A percentile compares a stretch with the other conserved stretches of the same genome.
These are phyloP conservation scores for Plantago elongata DNA, from an alignment of 257 asterid species.

Conservation along the genomic window DNA sequence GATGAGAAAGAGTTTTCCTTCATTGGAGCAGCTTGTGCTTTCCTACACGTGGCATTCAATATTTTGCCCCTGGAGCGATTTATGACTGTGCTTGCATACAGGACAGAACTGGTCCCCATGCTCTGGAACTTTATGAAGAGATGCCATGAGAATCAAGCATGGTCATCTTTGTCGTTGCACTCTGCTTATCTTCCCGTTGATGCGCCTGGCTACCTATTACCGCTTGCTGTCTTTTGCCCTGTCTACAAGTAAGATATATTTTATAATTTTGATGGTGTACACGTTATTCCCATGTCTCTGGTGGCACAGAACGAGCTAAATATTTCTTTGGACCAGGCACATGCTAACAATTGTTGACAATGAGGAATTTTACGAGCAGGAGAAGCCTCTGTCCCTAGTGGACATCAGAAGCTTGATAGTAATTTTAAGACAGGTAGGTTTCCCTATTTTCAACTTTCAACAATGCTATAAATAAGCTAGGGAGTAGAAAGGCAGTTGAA, in stretches of 20 bases:
- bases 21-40: constrained; percentile 84
- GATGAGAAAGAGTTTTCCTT: constrained; percentile 60
- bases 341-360: constrained; percentile 92
- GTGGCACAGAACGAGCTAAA: background rate
- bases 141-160: constrained; percentile 67
- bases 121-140: constrained; percentile 87
- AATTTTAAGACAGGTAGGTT: constrained; percentile 80
- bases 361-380: constrained; percentile 95
- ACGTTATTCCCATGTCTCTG: background rate
- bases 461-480: constrained; percentile 12
- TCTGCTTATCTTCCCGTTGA: constrained; percentile 64
- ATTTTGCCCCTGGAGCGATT: constrained; percentile 76
- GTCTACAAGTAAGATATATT: constrained; percentile 70
- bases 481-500: constrained; percentile 8
- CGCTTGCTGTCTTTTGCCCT: constrained; percentile 92
- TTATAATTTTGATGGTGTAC: constrained; percentile 11
- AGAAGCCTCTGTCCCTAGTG: constrained; percentile 74
- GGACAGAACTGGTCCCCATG: constrained; percentile 82
- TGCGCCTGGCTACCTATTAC: constrained; percentile 82
- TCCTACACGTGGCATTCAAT: constrained; percentile 71
- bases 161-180: constrained; percentile 71
- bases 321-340: constrained; percentile 53
- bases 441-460: background rate
- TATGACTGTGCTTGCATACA: constrained; percentile 87
- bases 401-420: constrained; percentile 79